Percentiles rank a stretch among this genome's conserved stretches.
Conservation (phyloP, 78 protist genomes). For the Pelomyxa schiedti region DNA sequence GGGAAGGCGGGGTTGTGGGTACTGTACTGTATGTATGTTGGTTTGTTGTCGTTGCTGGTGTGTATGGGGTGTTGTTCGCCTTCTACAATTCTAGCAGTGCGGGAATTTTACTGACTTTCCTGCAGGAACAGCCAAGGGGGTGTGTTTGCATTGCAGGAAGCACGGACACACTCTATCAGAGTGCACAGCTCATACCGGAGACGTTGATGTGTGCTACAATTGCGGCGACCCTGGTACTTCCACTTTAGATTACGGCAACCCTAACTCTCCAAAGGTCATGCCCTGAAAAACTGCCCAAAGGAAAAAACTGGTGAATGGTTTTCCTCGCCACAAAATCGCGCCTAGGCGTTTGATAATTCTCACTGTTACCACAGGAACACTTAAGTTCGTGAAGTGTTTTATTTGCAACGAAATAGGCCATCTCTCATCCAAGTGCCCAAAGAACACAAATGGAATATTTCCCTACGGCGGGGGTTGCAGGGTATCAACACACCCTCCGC, state of each 20-base stretch:
- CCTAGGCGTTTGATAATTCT: not conserved
- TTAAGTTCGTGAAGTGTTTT: not conserved
- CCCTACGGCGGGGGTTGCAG: not conserved
- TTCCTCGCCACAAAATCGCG: not conserved
- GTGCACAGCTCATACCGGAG: not conserved
- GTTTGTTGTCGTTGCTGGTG: no score
- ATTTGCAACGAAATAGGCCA: not conserved
- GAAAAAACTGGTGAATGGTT: not conserved
- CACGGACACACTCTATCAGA: not conserved
- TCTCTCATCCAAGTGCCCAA: not conserved
- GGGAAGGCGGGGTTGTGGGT: no score
- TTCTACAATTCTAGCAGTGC: no score
- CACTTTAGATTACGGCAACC: no score
- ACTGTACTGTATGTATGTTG: no score
- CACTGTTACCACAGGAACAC: not conserved
- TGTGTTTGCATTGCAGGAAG: not conserved
- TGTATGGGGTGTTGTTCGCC: no score
- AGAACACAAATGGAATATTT: not conserved
- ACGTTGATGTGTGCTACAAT: not conserved
- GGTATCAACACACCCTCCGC: no score
- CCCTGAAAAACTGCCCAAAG: not conserved
- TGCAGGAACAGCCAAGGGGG: no score
- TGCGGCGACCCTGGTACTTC: slow-evolving; percentile 1
- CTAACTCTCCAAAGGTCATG: no score
- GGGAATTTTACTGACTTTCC: no score